phyloP scores from a whole-genome alignment of 2,329 filamentous ascomycete species.

The Diaporthe nobilis region DNA sequence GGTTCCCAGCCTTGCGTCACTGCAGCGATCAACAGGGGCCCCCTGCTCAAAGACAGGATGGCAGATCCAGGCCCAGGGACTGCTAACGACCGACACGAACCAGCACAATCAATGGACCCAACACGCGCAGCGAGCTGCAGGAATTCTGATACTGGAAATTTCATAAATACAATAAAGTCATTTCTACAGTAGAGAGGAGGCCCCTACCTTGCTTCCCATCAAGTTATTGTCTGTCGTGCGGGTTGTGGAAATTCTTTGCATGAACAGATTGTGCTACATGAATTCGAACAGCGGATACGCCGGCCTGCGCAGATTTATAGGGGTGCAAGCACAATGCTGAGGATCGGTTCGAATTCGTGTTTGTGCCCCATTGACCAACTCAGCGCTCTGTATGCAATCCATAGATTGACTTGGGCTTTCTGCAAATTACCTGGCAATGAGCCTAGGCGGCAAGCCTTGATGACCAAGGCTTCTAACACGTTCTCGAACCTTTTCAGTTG shows the following conservation, averaged over 20 bases:
- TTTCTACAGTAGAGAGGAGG: not conserved
- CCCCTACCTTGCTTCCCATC: too few relatives aligned
- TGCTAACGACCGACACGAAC: not conserved
- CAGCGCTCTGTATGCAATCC: not conserved
- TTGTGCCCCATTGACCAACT: not conserved
- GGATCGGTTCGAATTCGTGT: not conserved
- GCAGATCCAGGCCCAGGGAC: not conserved
- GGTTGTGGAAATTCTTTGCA: not conserved
- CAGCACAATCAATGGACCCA: not conserved
- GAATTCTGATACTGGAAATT: too few relatives aligned
- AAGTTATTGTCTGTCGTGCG: not conserved
- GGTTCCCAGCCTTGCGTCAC: constrained; percentile 40
- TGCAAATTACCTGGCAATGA: not conserved
- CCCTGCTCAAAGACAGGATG: constrained; percentile 1
- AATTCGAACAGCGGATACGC: not conserved
- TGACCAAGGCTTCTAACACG: not conserved
- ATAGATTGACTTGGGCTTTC: too few relatives aligned
- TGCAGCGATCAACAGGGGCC: constrained; percentile 28
- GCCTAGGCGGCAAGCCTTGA: not conserved
- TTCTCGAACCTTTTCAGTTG: too few relatives aligned
- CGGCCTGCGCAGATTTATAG: not conserved
- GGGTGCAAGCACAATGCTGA: not conserved
- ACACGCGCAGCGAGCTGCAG: not conserved
- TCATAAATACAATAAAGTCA: not conserved
- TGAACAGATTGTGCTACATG: not conserved